These are phyloP conservation scores for Thraustochytrium sp. DNA, from an alignment of 352 stramenopile species.

Conservation along the genomic window DNA sequence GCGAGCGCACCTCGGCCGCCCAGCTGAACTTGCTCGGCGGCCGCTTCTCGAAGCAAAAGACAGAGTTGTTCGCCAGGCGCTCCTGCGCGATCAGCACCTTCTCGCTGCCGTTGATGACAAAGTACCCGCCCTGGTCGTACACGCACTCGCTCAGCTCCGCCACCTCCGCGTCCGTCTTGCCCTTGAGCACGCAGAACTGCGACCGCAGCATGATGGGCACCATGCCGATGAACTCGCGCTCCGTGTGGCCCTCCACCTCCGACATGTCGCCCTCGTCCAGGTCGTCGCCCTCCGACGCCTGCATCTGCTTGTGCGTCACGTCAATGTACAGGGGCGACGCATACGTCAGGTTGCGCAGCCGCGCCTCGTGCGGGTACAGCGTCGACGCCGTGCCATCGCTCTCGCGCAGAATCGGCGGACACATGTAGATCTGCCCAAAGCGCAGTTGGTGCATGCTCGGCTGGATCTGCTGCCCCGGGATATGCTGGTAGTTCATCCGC, in stretches of 20 bases:
- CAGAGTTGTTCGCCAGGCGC: slow-evolving; percentile 99
- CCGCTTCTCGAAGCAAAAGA: slow-evolving; percentile 99
- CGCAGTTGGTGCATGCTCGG: slow-evolving; percentile 69
- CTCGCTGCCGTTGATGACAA: slow-evolving; percentile 95
- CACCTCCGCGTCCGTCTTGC: slow-evolving; percentile 84
- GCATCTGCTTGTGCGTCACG: slow-evolving; percentile 86
- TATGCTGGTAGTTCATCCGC: slow-evolving; percentile 65
- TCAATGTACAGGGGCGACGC: slow-evolving; percentile 96
- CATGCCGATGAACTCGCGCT: slow-evolving; percentile 70
- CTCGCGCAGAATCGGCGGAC: slow-evolving; percentile 92
- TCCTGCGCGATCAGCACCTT: slow-evolving; percentile 99
- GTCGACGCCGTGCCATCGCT: slow-evolving; percentile 91
- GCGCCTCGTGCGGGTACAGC: slow-evolving; percentile 98
- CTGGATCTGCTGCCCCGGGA: slow-evolving; percentile 59
- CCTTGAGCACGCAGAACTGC: slow-evolving; percentile 79
- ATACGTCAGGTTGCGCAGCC: slow-evolving; percentile 98
- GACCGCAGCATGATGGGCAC: slow-evolving; percentile 87
- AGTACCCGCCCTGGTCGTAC: slow-evolving; percentile 99
- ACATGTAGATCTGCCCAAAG: slow-evolving; percentile 97
- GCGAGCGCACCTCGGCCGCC: slow-evolving; percentile 62
- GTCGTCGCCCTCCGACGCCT: slow-evolving; percentile 48
- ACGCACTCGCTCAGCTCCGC: slow-evolving; percentile 96
- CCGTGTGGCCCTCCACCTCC: slow-evolving; percentile 47
- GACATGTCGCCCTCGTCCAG: slow-evolving; percentile 12
- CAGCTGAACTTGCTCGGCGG: slow-evolving; percentile 89